Evolutionary conservation across 352 stramenopile genomes (phyloP), one percentile per base, ranked within the genome.

Genomic region (Pythium rishiriense): DNA sequence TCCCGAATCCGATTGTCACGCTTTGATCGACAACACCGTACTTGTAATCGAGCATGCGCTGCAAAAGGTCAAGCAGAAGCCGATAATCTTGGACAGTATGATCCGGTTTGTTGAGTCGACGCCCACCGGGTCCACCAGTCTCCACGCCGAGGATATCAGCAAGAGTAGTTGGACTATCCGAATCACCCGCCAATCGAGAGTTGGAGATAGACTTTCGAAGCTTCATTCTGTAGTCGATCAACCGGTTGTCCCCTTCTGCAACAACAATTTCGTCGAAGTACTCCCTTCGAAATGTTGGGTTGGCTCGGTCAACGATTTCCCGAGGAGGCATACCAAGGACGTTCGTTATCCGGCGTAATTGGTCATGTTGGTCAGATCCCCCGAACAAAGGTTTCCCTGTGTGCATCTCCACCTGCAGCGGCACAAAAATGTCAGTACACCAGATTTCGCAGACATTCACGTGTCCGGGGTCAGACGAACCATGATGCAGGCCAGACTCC

Each of bases 351-450:
- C 97, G 95, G 66, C 94, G 89, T 69, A 99, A 92, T 66, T 99
- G 97, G 74, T 99, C 97, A 64, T 97, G 83, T 69, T 98, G 91
- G 73, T 99, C 93, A 1, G 85, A 90, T 5, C 97, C 97, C 15
- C 88, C 95, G 75, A 99, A 99, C 1, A 99, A 75, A 10, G 97
- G 97, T 64, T 99, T 97, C 24, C 97, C 97, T 2, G 97, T 99
- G 73, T 99, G 96, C 93, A 99, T 98, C 61, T 99, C 88, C n/a
- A 96, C 72, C 72, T 79, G 21, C 1, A 47, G 12, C 29, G 3
- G n/a, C 22, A 42, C 6, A 61, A 0, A 17, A 43, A 28, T n/a
- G n/a, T 55, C 48, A 55, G 48, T n/a, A 8, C 29, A n/a, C n/a
- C n/a, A n/a, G n/a, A n/a, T n/a, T n/a, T n/a, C n/a, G n/a, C n/a